These are phyloP conservation scores for Gloeostereum incarnatum DNA, from an alignment of 768 basidiomycete species.

Conservation along the genomic window DNA sequence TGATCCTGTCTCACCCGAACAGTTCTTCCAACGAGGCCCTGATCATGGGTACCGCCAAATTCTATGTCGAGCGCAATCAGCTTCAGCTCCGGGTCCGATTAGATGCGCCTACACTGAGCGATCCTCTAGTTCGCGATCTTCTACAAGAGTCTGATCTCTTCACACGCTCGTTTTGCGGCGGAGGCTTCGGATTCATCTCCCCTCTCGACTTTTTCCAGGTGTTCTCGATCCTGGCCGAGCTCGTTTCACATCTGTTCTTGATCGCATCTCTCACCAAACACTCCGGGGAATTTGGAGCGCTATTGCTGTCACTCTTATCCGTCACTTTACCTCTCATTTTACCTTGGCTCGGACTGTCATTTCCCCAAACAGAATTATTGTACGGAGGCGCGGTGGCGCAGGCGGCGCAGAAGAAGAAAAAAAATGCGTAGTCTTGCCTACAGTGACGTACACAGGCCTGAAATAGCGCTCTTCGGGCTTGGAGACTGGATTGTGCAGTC, in stretches of 20 bases:
- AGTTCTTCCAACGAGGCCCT: constrained; percentile 64
- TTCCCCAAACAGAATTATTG: constrained; percentile 29
- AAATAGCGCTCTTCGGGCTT: constrained; percentile 75
- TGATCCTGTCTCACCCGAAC: constrained; percentile 10
- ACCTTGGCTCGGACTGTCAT: constrained; percentile 35
- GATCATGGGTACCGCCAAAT: constrained; percentile 67
- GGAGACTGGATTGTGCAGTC: constrained; percentile 77
- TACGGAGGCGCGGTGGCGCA: constrained; percentile 50
- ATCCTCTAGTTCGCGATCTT: constrained; percentile 65
- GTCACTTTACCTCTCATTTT: constrained; percentile 51
- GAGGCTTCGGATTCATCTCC: constrained; percentile 71
- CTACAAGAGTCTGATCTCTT: constrained; percentile 84
- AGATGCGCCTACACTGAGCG: constrained; percentile 71
- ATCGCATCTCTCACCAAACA: constrained; percentile 55
- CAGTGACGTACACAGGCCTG: constrained; percentile 69
- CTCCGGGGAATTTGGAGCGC: constrained; percentile 43
- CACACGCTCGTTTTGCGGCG: constrained; percentile 70
- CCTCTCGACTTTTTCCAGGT: constrained; percentile 74
- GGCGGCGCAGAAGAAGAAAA: constrained; percentile 63
- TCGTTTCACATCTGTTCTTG: constrained; percentile 62
- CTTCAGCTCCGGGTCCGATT: constrained; percentile 68
- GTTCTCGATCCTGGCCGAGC: constrained; percentile 61
- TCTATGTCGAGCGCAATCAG: constrained; percentile 71
- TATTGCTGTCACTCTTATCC: constrained; percentile 54
- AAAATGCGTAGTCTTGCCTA: constrained; percentile 67